Conservation (phyloP, 2,329 filamentous ascomycete genomes). For the Monilinia fructicola region DNA sequence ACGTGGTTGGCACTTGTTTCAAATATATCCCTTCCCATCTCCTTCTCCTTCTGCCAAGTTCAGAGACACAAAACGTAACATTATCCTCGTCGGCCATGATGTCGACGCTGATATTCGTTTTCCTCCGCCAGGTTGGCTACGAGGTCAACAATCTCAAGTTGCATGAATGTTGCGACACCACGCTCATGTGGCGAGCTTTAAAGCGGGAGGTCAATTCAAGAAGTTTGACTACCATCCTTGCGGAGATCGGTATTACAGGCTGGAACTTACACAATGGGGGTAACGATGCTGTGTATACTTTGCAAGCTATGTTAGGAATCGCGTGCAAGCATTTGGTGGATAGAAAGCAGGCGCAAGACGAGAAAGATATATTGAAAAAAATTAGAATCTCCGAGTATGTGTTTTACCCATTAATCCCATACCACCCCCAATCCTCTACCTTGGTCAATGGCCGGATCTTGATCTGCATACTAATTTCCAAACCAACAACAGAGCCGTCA, state of each 20-base stretch:
- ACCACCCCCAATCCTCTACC: neutral
- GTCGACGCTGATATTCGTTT: slow-evolving; percentile 66
- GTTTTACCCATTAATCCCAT: neutral
- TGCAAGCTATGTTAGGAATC: slow-evolving; percentile 70
- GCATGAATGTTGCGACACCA: slow-evolving; percentile 70
- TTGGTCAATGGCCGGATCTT: neutral
- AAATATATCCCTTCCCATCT: slow-evolving; percentile 52
- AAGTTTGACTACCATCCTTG: slow-evolving; percentile 61
- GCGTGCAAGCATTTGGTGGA: slow-evolving; percentile 44
- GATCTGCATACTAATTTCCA: neutral
- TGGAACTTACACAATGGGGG: slow-evolving; percentile 80
- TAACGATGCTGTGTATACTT: slow-evolving; percentile 80
- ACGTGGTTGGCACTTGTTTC: slow-evolving; percentile 55
- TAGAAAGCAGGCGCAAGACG: slow-evolving; percentile 24
- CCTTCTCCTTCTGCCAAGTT: slow-evolving; percentile 9
- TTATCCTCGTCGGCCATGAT: slow-evolving; percentile 81
- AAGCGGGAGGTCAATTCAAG: slow-evolving; percentile 53
- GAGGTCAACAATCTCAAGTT: slow-evolving; percentile 55
- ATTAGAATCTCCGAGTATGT: slow-evolving; percentile 29
- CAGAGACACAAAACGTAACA: slow-evolving; percentile 46
- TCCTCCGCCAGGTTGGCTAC: slow-evolving; percentile 65
- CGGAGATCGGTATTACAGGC: slow-evolving; percentile 60
- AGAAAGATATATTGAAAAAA: slow-evolving; percentile 28
- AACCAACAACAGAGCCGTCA: slow-evolving; percentile 12
- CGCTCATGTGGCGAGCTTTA: slow-evolving; percentile 65